Evolutionary conservation across 192 early-diverging fungal genomes (phyloP), one percentile per base, ranked within the genome.

Genomic region (Coemansia sp.): DNA sequence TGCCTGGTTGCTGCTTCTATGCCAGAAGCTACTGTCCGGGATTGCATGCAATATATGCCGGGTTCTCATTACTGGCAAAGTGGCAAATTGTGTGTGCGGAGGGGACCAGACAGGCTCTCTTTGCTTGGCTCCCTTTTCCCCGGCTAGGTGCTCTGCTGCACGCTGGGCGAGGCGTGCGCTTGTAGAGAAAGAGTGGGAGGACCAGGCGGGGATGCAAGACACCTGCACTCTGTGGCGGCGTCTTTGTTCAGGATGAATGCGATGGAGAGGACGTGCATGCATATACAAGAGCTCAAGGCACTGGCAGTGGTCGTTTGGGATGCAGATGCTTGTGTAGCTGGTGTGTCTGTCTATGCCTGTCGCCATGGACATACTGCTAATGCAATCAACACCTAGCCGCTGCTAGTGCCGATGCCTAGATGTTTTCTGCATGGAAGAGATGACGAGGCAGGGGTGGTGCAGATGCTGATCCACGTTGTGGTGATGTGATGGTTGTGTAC

Each of bases 1-100:
- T 8, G 53, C 21, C 22, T 5, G 25, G 39, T 14, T 17, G 39
- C 39, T 17, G 39, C 14, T 17, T 17, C 11, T 17, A 46, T 46
- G 39, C 39, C 14, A 46, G 39, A 46, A 10, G 19, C 54, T 56
- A 56, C 54, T 56, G 54, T 24, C 54, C 3, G 2, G 54, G 54
- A 56, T 56, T 56, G 54, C 19, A 56, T 21, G 21, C 24, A 56
- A 56, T 56, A 29, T 56, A 24, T 30, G 54, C 54, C 11, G 54
- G 54, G 27, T 27, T 17, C 1, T 24, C 1, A 24, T n/a, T 54
- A n/a, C 27, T 27, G 27, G 27, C 27, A 27, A 27, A 56, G 54
- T 56, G 29, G 54, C 30, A 17, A 4, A 9, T 46, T 4, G 39
- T 46, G 14, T 46, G 39, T 46, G 39, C 39, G 39, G 39, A 27